phyloP scores from a whole-genome alignment of 2,329 filamentous ascomycete species.

The Fusarium duplospermum region DNA sequence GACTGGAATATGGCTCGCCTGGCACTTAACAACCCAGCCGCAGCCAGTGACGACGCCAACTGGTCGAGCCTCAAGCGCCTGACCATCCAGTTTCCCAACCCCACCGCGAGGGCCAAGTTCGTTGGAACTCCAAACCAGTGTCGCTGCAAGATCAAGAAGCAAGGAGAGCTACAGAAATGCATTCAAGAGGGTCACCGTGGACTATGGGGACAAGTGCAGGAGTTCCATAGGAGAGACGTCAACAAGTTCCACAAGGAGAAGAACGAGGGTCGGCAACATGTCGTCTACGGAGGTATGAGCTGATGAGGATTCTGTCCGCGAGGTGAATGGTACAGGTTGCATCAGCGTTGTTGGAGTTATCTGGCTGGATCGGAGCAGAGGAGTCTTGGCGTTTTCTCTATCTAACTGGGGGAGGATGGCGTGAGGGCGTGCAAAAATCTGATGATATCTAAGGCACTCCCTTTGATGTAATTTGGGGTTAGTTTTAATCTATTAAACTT shows the following conservation, averaged over 20 bases:
- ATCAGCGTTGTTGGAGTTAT: background rate
- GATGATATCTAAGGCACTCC: background rate
- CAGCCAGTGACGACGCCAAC: slow-evolving; percentile 25
- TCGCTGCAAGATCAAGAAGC: slow-evolving; percentile 41
- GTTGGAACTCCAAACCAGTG: slow-evolving; percentile 45
- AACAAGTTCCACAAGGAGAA: slow-evolving; percentile 36
- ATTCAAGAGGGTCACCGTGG: slow-evolving; percentile 43
- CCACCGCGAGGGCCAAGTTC: slow-evolving; percentile 39
- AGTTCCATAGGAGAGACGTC: slow-evolving; percentile 42
- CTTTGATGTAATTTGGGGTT: background rate
- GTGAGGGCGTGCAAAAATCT: background rate
- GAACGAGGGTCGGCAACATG: slow-evolving; percentile 37
- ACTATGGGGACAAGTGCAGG: slow-evolving; percentile 46
- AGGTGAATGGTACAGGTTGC: background rate
- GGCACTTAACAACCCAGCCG: slow-evolving; percentile 43
- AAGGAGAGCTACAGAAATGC: slow-evolving; percentile 41
- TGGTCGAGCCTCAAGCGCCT: slow-evolving; percentile 46
- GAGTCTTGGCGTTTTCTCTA: background rate
- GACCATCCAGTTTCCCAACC: slow-evolving; percentile 46
- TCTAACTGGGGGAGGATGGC: background rate
- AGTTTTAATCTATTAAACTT: background rate
- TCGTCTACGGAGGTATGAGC: slow-evolving; percentile 32
- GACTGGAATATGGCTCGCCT: slow-evolving; percentile 49
- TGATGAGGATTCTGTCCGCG: background rate
- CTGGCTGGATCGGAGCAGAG: background rate